Conservation (phyloP, 768 basidiomycete species). For the Sarcodon sp. region DNA sequence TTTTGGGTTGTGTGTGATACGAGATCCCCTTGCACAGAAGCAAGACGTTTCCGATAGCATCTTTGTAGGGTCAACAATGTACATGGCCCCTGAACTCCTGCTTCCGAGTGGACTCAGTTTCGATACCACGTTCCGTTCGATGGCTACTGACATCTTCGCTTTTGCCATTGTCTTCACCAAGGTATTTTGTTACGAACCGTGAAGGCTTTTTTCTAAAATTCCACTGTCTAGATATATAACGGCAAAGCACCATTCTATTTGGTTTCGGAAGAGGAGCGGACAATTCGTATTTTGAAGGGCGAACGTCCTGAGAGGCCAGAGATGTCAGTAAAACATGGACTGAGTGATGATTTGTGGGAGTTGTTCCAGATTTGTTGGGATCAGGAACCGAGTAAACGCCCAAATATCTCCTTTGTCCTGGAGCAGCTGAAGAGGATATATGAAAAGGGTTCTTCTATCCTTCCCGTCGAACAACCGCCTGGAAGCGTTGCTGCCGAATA, state of each 20-base stretch:
- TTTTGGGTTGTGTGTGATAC: constrained; percentile 2
- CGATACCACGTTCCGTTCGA: constrained; percentile 8
- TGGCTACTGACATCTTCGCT: constrained; percentile 10
- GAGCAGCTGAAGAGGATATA: not conserved
- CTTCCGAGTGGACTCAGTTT: constrained; percentile 3
- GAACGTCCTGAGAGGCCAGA: not conserved
- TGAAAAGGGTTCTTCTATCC: too few species aligned
- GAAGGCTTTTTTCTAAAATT: too few species aligned
- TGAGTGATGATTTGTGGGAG: not conserved
- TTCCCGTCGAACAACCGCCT: too few species aligned
- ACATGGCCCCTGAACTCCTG: constrained; percentile 1
- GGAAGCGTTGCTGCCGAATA: too few species aligned
- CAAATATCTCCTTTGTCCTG: not conserved
- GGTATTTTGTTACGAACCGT: too few species aligned
- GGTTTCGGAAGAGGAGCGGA: not conserved
- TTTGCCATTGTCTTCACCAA: not conserved
- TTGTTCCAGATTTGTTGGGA: not conserved
- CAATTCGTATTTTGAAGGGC: not conserved
- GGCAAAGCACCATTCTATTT: not conserved
- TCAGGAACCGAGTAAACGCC: not conserved
- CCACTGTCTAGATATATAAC: not conserved
- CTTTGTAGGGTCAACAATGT: not conserved
- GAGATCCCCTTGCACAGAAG: not conserved
- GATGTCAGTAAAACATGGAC: not conserved
- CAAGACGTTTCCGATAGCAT: not conserved